Percentiles rank a stretch among this genome's conserved stretches.
Conservation (phyloP, 2,329 filamentous ascomycete species). For the Colletotrichum sansevieriae region DNA sequence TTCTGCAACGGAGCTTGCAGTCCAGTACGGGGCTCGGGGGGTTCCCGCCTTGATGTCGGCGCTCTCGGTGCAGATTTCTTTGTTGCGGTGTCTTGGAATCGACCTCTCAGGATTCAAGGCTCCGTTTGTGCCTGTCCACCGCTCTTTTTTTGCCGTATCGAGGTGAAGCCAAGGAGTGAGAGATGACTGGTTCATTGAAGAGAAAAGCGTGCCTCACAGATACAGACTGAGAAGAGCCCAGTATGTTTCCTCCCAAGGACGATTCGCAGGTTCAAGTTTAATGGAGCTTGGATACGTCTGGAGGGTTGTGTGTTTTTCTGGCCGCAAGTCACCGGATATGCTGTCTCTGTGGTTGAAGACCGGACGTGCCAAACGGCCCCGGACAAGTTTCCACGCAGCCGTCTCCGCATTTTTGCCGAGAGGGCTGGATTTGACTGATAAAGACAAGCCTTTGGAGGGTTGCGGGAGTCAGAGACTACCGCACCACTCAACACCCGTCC, state of each 20-base stretch:
- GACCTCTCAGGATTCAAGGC: conserved; percentile 56
- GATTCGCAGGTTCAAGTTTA: conserved; percentile 8
- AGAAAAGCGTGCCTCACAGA: conserved; percentile 28
- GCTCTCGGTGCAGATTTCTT: conserved; percentile 61
- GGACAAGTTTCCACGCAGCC: conserved; percentile 41
- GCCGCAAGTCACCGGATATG: conserved; percentile 34
- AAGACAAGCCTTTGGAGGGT: conserved; percentile 10
- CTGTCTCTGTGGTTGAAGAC: conserved; percentile 41
- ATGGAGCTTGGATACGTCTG: conserved; percentile 3
- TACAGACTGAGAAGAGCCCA: conserved; percentile 23
- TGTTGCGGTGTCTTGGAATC: conserved; percentile 65
- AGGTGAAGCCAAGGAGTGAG: conserved; percentile 56
- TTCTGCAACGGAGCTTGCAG: conserved; percentile 34
- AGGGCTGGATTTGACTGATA: conserved; percentile 3
- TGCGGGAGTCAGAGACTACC: conserved; percentile 13
- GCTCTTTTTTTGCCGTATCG: conserved; percentile 59
- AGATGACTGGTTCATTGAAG: conserved; percentile 50
- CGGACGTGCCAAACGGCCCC: conserved; percentile 45
- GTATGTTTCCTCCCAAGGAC: conserved; percentile 25
- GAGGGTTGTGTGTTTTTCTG: conserved; percentile 17
- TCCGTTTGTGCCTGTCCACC: conserved; percentile 64
- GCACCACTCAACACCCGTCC: conserved; percentile 20
- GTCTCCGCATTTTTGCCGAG: conserved; percentile 32
- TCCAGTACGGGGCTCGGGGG: conserved; percentile 33
- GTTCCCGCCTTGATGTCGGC: conserved; percentile 43